A percentile compares a stretch with the other conserved stretches of the same genome.
These are phyloP conservation scores for Graphilbum sp. DNA, from an alignment of 2,329 filamentous ascomycete species.

Conservation along the genomic window DNA sequence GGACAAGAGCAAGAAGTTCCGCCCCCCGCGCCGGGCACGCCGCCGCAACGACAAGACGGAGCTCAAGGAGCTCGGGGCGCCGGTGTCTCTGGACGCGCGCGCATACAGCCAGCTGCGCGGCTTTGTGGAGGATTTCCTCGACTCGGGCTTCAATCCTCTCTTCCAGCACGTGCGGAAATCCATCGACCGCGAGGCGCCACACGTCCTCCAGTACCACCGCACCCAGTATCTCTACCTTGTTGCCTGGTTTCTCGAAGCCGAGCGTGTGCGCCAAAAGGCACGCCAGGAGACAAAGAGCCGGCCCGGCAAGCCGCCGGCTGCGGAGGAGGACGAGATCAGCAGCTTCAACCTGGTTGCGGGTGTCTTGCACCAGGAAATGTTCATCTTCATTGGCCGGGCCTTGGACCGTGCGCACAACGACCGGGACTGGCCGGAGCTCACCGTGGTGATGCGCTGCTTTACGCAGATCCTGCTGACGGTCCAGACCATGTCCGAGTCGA, in stretches of 20 bases:
- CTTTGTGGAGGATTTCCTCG: constrained; percentile 87
- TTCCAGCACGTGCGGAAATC: constrained; percentile 77
- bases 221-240: constrained; percentile 86
- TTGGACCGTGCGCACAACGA: constrained; percentile 67
- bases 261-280: constrained; percentile 49
- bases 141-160: constrained; percentile 86
- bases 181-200: constrained; percentile 75
- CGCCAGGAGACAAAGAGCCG: background rate
- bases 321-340: constrained; percentile 38
- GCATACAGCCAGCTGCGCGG: constrained; percentile 62
- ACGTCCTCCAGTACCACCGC: constrained; percentile 60
- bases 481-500: constrained; percentile 76
- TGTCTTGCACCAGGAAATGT: constrained; percentile 88
- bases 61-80: constrained; percentile 42
- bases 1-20: constrained; percentile 81
- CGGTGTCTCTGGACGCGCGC: constrained; percentile 49
- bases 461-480: constrained; percentile 87
- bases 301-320: constrained; percentile 1
- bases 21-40: constrained; percentile 54
- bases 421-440: constrained; percentile 76
- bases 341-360: constrained; percentile 77
- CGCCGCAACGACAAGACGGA: constrained; percentile 52
- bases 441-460: constrained; percentile 82
- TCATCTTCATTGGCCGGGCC: constrained; percentile 69
- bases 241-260: constrained; percentile 82